Evolutionary conservation across 768 basidiomycete genomes (phyloP), one percentile per base, ranked within the genome.

Genomic region (Boletus sp.): DNA sequence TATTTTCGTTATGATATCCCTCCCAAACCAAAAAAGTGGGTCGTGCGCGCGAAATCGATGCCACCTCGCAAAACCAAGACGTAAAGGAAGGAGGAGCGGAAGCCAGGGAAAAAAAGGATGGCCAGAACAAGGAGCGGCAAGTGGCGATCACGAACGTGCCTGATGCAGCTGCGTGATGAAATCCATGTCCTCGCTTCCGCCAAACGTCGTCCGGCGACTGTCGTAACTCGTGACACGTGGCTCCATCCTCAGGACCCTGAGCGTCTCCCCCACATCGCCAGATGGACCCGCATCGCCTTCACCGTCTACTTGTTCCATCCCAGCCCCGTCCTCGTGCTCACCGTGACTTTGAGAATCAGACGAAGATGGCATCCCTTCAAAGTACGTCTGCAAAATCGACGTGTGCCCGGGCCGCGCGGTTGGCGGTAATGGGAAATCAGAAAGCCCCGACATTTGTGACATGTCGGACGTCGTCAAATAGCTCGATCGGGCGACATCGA

Each of bases 371-470:
- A 42, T 53, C 44, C 18, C n/a, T 14, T 78, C 77, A 59, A 77
- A 77, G 56, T 77, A 81, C 0, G 81, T 69, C 37, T 75, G 75
- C 20, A 83, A 55, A n/a, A 80, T 67, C 8, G 79, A 77, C 61
- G 76, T 68, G 48, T 75, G 75, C 39, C 67, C 67, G 47, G 59
- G 53, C 48, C 63, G 51, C n/a, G 69, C 63, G 3, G 56, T 56
- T 0, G 88, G 88, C 4, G 88, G 88, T 9, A 71, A 72, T 2
- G 88, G 89, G 66, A 90, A 90, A 63, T 89, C 89, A 5, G 86
- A 89, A 14, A 90, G 77, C 9, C 78, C 77, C 2, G 88, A 89
- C 77, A 90, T 90, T 32, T 79, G 78, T 1, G 89, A 90, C 10
- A 73, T 59, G 37, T 70, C 74, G 0, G 86, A 86, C 2, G 77